A percentile compares a stretch with the other conserved stretches of the same genome.
phyloP scores from a whole-genome alignment of 1,139 yeast species.

The Spencermartinsiella ligniputridi region DNA sequence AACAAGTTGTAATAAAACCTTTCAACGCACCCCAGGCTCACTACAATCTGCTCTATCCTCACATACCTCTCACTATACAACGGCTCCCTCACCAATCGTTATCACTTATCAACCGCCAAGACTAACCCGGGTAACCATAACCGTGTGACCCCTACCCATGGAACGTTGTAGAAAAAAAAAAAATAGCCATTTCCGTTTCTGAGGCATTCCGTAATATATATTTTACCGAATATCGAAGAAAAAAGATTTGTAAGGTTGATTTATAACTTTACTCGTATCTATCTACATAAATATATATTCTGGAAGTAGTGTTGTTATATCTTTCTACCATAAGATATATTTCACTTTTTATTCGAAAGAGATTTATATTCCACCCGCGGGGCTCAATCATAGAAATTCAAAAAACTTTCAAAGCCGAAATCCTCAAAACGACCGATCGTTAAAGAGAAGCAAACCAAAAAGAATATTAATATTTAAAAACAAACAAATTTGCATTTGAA shows the following conservation, averaged over 20 bases:
- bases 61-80: too few species aligned
- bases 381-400: neutral
- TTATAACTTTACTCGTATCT: neutral
- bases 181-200: neutral
- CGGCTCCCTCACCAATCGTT: too few species aligned
- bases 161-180: slow-evolving; percentile 13
- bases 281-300: neutral
- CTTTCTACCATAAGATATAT: too few species aligned
- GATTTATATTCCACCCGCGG: neutral
- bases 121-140: too few species aligned
- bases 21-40: too few species aligned
- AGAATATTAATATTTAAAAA: neutral
- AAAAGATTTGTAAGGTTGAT: neutral
- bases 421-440: neutral
- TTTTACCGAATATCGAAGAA: neutral
- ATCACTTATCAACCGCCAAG: too few species aligned
- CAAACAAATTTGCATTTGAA: neutral
- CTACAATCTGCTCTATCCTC: too few species aligned
- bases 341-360: too few species aligned
- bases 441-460: neutral
- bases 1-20: too few species aligned
- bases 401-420: neutral
- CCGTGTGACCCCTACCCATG: neutral
- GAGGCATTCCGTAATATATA: neutral
- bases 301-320: too few species aligned